Percentiles rank a stretch among this genome's conserved stretches.
Evolutionary conservation across 2,329 filamentous ascomycete genomes (phyloP).

Genomic region (Colletotrichum sp.): DNA sequence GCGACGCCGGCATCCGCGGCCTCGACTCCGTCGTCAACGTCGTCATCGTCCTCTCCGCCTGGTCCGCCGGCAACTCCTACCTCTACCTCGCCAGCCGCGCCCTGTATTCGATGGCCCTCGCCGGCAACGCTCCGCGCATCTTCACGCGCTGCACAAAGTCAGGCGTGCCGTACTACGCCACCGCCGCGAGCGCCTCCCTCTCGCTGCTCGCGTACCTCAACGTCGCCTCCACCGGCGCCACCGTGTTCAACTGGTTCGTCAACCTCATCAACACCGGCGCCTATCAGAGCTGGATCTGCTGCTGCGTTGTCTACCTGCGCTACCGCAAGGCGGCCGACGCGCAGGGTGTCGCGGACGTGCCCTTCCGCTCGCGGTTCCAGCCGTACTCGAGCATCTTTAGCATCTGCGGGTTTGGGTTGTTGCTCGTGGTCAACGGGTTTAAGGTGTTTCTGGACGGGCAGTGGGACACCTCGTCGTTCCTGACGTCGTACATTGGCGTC

Average conservation of each 20-base stretch:
- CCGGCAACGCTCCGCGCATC: conserved; percentile 51
- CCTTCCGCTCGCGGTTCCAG: neutral
- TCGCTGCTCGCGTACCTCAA: conserved; percentile 66
- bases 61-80: conserved; percentile 54
- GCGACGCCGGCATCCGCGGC: conserved; percentile 55
- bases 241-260: conserved; percentile 67
- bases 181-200: conserved; percentile 58
- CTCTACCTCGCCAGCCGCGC: conserved; percentile 60
- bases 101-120: conserved; percentile 58
- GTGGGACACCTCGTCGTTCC: conserved; percentile 66
- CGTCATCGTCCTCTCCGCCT: conserved; percentile 58
- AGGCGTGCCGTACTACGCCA: conserved; percentile 41
- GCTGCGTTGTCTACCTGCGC: conserved; percentile 60
- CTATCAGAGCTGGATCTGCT: conserved; percentile 58
- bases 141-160: conserved; percentile 33
- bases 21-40: conserved; percentile 60
- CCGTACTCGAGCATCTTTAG: neutral
- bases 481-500: conserved; percentile 67
- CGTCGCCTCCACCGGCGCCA: conserved; percentile 59
- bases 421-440: conserved; percentile 72
- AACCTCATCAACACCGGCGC: conserved; percentile 57
- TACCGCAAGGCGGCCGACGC: conserved; percentile 53
- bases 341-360: neutral
- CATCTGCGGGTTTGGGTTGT: conserved; percentile 41
- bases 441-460: conserved; percentile 64